Conservation (phyloP, 2,329 filamentous ascomycete species). For the Pyrenochaeta sp. region DNA sequence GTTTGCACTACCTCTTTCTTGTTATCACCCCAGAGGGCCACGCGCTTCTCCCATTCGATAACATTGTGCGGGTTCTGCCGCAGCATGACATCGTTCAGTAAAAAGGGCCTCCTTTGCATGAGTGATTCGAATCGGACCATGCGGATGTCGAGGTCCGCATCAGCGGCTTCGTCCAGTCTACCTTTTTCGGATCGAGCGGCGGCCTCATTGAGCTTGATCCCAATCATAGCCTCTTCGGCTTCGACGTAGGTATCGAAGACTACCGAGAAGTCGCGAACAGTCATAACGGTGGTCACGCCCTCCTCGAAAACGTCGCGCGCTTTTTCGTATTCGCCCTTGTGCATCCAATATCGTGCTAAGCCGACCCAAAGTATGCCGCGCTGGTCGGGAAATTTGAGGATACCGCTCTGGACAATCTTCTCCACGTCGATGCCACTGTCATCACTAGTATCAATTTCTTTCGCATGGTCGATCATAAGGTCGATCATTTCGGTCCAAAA, state of each 20-base stretch:
- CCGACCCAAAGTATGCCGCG: constrained; percentile 94
- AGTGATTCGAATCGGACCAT: constrained; percentile 99
- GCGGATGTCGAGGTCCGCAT: constrained; percentile 92
- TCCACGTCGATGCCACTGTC: constrained; percentile 90
- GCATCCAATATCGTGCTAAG: constrained; percentile 95
- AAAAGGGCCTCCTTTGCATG: constrained; percentile 95
- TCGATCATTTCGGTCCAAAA: constrained; percentile 99
- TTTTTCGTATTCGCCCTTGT: constrained; percentile 88
- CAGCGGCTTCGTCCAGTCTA: constrained; percentile 79
- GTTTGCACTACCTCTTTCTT: constrained; percentile 90
- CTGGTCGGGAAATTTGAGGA: constrained; percentile 90
- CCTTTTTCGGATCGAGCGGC: constrained; percentile 81
- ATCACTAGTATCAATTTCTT: constrained; percentile 80
- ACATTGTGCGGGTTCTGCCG: constrained; percentile 97
- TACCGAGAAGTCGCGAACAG: constrained; percentile 94
- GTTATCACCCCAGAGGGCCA: constrained; percentile 95
- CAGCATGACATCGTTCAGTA: constrained; percentile 93
- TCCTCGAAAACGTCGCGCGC: constrained; percentile 95
- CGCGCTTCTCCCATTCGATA: constrained; percentile 94
- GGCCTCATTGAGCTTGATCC: constrained; percentile 87
- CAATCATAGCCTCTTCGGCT: constrained; percentile 95
- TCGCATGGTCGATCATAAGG: constrained; percentile 87
- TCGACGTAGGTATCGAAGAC: constrained; percentile 97
- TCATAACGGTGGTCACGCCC: constrained; percentile 97
- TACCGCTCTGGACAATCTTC: constrained; percentile 89